Base-by-base conservation (phyloP, 768 basidiomycete genomes). In the Brasilioporus rufonigricans region DNA sequence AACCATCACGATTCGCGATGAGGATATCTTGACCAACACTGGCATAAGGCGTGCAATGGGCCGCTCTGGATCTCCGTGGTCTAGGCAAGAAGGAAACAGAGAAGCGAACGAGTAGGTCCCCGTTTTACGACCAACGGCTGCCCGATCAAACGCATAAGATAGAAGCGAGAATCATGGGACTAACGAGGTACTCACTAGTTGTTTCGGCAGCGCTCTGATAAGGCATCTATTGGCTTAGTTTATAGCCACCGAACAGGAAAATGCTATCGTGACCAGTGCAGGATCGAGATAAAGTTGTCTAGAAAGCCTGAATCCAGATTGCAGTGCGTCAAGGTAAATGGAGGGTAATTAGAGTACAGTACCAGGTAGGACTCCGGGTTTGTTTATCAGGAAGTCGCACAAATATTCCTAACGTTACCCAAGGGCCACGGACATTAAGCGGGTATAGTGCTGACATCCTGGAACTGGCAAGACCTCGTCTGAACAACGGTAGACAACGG, bases 241-340 rank as follows among this genome's bases (percentile, higher is more conserved):
- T 14, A 58, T 38, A 58, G 45, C 32, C 27, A 44, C 57, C 57
- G 58, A 27, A 26, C 5, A 33, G 7, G 23, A 48, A 58, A 48
- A 38, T 53, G 48, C 41, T 29, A 36, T 36, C 16, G 26, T 16
- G 7, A 54, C 38, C 45, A 23, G 24, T 44, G 31, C 50, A 21
- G 50, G 35, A 24, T 31, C 35, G 36, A 59, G 40, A 48, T 23
- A 44, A 8, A 43, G 33, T 13, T 40, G 32, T 35, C 46, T 23
- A 24, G 33, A 27, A 52, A 21, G n/a, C 19, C 31, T 24, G 29
- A 18, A 47, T 13, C 33, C 39, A 9, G 33, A 41, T 29, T 9
- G 27, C 27, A 5, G 27, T 9, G 27, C 27, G 4, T 9, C 27
- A 29, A 9, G 27, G 27, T 9, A 29, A 4, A 9, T 29, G 9